Conservation (phyloP, 2,329 filamentous ascomycete species). For the Geosmithia putterillii region DNA sequence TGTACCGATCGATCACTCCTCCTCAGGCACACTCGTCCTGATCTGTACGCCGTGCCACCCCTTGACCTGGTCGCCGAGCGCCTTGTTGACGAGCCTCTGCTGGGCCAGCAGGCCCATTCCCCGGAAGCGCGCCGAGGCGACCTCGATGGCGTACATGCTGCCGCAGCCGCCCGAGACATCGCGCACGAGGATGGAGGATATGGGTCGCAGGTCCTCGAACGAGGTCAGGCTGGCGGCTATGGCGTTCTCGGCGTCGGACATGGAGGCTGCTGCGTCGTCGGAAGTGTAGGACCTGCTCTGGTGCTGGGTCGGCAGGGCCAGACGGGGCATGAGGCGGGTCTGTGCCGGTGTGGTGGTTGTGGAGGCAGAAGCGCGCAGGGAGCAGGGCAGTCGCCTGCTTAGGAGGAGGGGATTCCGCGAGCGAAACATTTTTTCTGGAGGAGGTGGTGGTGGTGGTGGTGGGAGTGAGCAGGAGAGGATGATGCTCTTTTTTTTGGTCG, state of each 20-base stretch:
- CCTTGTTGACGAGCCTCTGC: conserved; percentile 67
- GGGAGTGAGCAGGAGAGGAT: too few species aligned
- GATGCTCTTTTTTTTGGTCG: too few species aligned
- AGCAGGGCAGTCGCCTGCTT: neutral
- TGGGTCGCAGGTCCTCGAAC: conserved; percentile 9
- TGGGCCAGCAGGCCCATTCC: conserved; percentile 67
- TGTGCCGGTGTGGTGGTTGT: neutral
- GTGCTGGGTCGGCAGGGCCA: conserved; percentile 3
- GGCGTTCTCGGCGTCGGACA: conserved; percentile 39
- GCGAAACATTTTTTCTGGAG: neutral
- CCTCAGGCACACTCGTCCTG: conserved; percentile 44
- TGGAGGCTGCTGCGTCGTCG: conserved; percentile 11
- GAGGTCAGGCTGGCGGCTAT: conserved; percentile 42
- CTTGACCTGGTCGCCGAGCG: conserved; percentile 64
- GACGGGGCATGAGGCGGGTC: neutral
- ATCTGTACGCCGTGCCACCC: conserved; percentile 76
- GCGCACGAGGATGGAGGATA: conserved; percentile 49
- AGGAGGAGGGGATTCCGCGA: neutral
- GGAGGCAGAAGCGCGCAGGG: neutral
- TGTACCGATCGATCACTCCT: conserved; percentile 2
- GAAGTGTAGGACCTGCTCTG: conserved; percentile 3
- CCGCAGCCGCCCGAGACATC: conserved; percentile 78
- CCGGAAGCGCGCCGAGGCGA: conserved; percentile 58
- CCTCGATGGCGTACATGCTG: conserved; percentile 77
- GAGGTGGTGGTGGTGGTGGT: neutral